phyloP scores from a whole-genome alignment of 2,329 filamentous ascomycete genomes.

The Verticillium nonalfalfae region DNA sequence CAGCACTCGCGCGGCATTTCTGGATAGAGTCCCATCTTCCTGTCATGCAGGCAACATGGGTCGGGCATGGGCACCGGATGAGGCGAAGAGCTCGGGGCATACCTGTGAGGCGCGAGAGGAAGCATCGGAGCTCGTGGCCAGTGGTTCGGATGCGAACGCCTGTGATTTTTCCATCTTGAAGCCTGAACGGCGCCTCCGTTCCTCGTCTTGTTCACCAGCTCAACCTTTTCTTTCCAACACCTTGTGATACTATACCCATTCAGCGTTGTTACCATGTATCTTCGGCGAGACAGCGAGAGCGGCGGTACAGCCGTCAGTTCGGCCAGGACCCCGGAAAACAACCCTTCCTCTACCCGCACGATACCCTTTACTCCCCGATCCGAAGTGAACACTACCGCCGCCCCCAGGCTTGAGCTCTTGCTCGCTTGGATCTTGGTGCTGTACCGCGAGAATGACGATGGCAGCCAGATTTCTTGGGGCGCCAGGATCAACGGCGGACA shows the following conservation, averaged over 20 bases:
- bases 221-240: neutral
- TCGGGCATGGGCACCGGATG: neutral
- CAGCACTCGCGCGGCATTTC: neutral
- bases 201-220: neutral
- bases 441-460: constrained; percentile 14
- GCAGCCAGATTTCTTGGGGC: constrained; percentile 11
- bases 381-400: neutral
- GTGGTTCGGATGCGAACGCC: neutral
- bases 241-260: neutral
- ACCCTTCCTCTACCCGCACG: constrained; percentile 8
- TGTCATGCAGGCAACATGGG: neutral
- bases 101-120: neutral
- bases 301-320: constrained; percentile 10
- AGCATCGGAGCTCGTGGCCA: neutral
- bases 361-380: constrained; percentile 3
- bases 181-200: neutral
- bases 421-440: constrained; percentile 16
- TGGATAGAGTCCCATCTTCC: neutral
- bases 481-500: constrained; percentile 2
- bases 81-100: neutral
- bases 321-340: constrained; percentile 2
- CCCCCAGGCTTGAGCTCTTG: constrained; percentile 10
- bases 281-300: constrained; percentile 10
- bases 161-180: neutral
- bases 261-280: constrained; percentile 7